These are phyloP conservation scores for Entomortierella parvispora DNA, from an alignment of 192 early-diverging fungal species.

Conservation along the genomic window DNA sequence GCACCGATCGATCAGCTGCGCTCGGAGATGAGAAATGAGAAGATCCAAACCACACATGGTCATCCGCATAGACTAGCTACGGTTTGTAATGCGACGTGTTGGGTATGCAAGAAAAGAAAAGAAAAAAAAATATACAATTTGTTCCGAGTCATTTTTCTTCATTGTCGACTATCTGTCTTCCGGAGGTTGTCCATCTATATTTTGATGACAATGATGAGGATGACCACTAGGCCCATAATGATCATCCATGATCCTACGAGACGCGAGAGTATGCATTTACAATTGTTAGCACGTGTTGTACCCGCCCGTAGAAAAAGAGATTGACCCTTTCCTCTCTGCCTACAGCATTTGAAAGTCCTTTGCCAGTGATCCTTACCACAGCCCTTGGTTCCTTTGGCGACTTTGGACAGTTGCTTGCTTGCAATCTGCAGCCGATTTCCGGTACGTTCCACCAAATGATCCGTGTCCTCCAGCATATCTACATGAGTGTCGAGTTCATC, in stretches of 20 bases:
- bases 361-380: conserved; percentile 53
- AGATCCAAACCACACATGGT: too few species aligned
- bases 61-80: too few species aligned
- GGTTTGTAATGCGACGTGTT: too few species aligned
- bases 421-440: conserved; percentile 56
- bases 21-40: too few species aligned
- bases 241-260: conserved; percentile 55
- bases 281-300: too few species aligned
- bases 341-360: background rate
- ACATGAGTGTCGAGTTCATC: conserved; percentile 80
- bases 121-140: background rate
- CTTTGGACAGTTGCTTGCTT: conserved; percentile 58
- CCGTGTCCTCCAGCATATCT: conserved; percentile 78
- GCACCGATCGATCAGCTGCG: too few species aligned
- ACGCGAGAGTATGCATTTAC: too few species aligned
- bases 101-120: background rate
- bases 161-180: too few species aligned
- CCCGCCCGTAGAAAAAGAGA: background rate
- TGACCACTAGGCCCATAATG: conserved; percentile 54
- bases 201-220: conserved; percentile 53
- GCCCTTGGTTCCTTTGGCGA: conserved; percentile 62
- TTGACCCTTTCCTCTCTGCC: background rate
- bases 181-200: background rate
- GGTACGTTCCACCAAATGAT: conserved; percentile 68
- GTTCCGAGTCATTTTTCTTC: background rate